phyloP scores from a whole-genome alignment of 352 stramenopile species.

The Elongisporangium prolatum region DNA sequence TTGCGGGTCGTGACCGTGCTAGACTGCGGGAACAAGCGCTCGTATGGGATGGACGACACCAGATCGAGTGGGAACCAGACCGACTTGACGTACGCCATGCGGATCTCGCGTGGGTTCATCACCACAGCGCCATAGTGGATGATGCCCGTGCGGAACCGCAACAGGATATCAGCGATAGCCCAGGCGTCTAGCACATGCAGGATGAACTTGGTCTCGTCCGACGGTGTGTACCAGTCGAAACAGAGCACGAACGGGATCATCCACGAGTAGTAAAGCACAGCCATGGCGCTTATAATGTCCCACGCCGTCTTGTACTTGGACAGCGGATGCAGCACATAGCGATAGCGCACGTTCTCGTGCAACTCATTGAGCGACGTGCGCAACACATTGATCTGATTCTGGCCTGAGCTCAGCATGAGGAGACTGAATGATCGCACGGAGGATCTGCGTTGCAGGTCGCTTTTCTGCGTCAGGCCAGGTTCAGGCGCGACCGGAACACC shows the following conservation, averaged over 20 bases:
- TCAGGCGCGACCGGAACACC: background rate
- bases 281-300: slow-evolving; percentile 45
- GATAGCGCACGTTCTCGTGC: slow-evolving; percentile 41
- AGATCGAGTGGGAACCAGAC: slow-evolving; percentile 65
- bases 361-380: slow-evolving; percentile 54
- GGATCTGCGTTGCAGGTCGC: slow-evolving; percentile 11
- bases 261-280: slow-evolving; percentile 73
- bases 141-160: slow-evolving; percentile 54
- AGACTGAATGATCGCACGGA: slow-evolving; percentile 20
- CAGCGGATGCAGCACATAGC: slow-evolving; percentile 48
- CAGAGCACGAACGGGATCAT: slow-evolving; percentile 67
- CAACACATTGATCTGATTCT: slow-evolving; percentile 50
- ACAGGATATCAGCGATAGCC: slow-evolving; percentile 41
- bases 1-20: slow-evolving; percentile 44
- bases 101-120: slow-evolving; percentile 50
- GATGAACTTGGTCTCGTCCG: slow-evolving; percentile 18
- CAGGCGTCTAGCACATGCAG: slow-evolving; percentile 47
- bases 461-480: background rate
- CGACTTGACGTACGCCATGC: slow-evolving; percentile 37
- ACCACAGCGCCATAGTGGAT: slow-evolving; percentile 51
- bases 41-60: slow-evolving; percentile 50
- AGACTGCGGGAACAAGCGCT: slow-evolving; percentile 38
- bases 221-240: slow-evolving; percentile 57
- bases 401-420: slow-evolving; percentile 14
- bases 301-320: slow-evolving; percentile 46